These are phyloP conservation scores for Striga hermonthica DNA, from an alignment of 305 asterid species.

Conservation along the genomic window DNA sequence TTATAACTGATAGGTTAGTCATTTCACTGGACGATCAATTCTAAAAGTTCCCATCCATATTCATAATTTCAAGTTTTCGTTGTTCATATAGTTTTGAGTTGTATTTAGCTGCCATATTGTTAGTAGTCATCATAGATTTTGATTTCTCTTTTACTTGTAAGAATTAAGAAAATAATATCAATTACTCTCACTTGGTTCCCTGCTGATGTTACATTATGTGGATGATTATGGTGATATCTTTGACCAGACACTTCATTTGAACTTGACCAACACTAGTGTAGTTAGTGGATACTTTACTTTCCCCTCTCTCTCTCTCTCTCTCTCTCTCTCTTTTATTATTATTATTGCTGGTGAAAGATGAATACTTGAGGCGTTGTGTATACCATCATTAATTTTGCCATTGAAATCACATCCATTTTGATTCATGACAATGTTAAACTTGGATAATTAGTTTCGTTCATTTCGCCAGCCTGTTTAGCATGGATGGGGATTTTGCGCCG, in stretches of 20 bases:
- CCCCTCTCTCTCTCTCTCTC: too few species aligned
- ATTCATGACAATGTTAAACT: conserved; percentile 18
- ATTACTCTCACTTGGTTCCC: neutral
- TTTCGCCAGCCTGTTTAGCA: conserved; percentile 74
- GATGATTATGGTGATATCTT: too few species aligned
- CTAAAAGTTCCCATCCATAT: conserved; percentile 6
- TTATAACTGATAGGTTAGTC: conserved; percentile 88
- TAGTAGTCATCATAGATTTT: too few species aligned
- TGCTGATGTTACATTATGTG: too few species aligned
- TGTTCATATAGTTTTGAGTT: conserved; percentile 17
- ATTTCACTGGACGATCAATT: conserved; percentile 23
- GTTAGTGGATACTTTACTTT: too few species aligned
- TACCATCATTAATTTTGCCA: neutral
- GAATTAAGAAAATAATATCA: neutral
- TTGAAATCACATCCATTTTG: neutral
- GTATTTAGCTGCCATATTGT: neutral
- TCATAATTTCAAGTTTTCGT: conserved; percentile 10
- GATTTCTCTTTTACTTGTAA: too few species aligned
- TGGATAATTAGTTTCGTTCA: conserved; percentile 27
- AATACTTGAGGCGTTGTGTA: neutral
- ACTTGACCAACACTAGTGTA: too few species aligned
- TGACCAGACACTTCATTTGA: too few species aligned
- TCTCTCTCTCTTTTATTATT: too few species aligned
- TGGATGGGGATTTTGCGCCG: conserved; percentile 99
- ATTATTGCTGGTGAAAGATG: neutral